Percentiles rank a stretch among this genome's conserved stretches.
Evolutionary conservation across 2,329 filamentous ascomycete genomes (phyloP).

Genomic region (Arachnomyces sp.): DNA sequence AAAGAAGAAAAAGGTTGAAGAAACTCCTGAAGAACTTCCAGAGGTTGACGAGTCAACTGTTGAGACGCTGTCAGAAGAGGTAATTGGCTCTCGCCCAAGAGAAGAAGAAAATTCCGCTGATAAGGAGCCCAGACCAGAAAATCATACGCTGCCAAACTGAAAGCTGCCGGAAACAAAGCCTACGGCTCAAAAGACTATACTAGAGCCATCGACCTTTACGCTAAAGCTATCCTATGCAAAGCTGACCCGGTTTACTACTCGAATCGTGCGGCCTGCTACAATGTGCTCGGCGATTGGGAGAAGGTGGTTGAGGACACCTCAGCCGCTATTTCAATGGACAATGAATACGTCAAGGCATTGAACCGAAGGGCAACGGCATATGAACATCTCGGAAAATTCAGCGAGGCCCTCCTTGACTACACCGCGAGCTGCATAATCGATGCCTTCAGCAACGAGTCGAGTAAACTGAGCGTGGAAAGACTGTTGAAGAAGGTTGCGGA

Average conservation of each 20-base stretch:
- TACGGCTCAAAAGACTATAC: conserved; percentile 93
- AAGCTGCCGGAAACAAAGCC: conserved; percentile 91
- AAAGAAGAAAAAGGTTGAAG: conserved; percentile 47
- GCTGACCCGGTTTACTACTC: conserved; percentile 98
- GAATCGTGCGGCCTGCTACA: conserved; percentile 95
- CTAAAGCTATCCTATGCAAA: conserved; percentile 93
- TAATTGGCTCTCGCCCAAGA: conserved; percentile 15
- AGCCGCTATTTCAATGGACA: conserved; percentile 85
- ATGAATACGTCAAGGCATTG: conserved; percentile 93
- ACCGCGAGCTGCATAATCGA: conserved; percentile 99
- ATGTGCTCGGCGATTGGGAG: conserved; percentile 85
- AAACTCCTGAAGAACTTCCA: conserved; percentile 58
- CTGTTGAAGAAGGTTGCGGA: conserved; percentile 96
- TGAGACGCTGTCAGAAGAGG: conserved; percentile 40
- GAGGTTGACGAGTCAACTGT: conserved; percentile 50
- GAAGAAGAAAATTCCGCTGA: neutral
- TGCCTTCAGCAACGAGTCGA: conserved; percentile 85
- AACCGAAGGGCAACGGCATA: conserved; percentile 96
- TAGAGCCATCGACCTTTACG: conserved; percentile 88
- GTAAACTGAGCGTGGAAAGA: conserved; percentile 82
- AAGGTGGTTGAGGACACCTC: conserved; percentile 97
- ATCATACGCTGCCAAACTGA: conserved; percentile 82
- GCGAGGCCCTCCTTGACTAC: conserved; percentile 92
- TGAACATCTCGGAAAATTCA: conserved; percentile 83
- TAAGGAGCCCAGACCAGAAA: conserved; percentile 58